phyloP scores from a whole-genome alignment of 495 filamentous ascomycete genomes.

The Astrocystis sublimbata region DNA sequence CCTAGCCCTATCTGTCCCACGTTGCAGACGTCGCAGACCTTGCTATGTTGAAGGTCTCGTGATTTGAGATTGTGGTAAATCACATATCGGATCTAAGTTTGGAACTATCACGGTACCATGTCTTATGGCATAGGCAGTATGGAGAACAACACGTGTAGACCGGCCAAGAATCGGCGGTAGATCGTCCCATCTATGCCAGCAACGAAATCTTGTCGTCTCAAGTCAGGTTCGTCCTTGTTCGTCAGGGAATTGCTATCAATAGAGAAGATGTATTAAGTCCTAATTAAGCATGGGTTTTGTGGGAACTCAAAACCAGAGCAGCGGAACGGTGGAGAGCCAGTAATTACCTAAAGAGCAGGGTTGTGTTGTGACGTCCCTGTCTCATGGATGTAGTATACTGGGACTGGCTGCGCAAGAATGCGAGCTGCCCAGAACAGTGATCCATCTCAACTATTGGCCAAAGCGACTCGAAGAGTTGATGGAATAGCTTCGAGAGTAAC shows the following conservation, averaged over 20 bases:
- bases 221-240: not conserved
- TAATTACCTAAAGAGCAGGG: not conserved
- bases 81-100: not conserved
- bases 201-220: constrained; percentile 7
- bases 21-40: constrained; percentile 34
- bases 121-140: not conserved
- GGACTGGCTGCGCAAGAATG: too few species aligned
- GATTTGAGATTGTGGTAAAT: constrained; percentile 19
- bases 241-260: not conserved
- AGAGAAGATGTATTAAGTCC: too few species aligned
- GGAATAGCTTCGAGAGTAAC: too few species aligned
- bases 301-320: constrained; percentile 2
- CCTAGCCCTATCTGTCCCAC: too few species aligned
- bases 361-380: not conserved
- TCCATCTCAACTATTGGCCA: not conserved
- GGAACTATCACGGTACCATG: not conserved
- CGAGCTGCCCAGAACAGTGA: not conserved
- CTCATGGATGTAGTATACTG: not conserved
- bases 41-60: constrained; percentile 33
- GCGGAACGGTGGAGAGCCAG: not conserved
- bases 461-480: not conserved
- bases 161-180: constrained; percentile 8
- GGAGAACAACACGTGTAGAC: not conserved
- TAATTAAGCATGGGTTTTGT: constrained; percentile 6
- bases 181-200: constrained; percentile 5